Evolutionary conservation across 768 basidiomycete genomes (phyloP), one percentile per base, ranked within the genome.

Genomic region (Boletellus emodensis): DNA sequence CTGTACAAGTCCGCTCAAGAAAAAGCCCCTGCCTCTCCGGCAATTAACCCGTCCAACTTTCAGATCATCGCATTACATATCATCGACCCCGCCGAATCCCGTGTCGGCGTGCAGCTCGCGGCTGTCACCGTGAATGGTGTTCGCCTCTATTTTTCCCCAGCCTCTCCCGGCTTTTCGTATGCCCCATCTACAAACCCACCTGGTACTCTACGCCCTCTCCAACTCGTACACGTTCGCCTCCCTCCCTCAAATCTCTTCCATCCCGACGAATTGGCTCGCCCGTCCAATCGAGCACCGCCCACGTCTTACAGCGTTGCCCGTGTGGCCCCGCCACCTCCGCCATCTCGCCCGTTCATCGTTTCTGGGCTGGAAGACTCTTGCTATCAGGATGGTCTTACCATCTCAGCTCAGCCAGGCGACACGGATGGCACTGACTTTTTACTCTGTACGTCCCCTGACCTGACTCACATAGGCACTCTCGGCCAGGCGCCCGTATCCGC

Each of bases 61-160:
- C 76, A 80, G 48, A 80, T 95, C 50, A 73, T 84, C 28, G 72
- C 78, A 20, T 66, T 95, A 40, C 87, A 94, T 63, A 76, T 84
- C 22, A 69, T 95, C 34, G 76, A 81, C 36, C 75, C 75, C 10
- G 68, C 75, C 12, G 88, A 90, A 64, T 85, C 88, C 24, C 83
- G 82, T 14, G 71, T 78, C 22, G 81, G 81, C 13, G 71, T 89
- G 12, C 89, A 90, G 50, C 76, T 98, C 10, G 74, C 96, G 43
- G 92, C 87, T 2, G 70, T 94, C 41, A 92, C 93, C 20, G 73
- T 77, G 26, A 93, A 85, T 45, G 94, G 90, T 12, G 81, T 87
- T 3, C 83, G 94, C 44, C 74, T 95, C 1, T 97, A 90, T 73
- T 92, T 96, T 63, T 79, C 79, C 2, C 78, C 85, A 3, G 71